Percentiles rank a stretch among this genome's conserved stretches.
Evolutionary conservation across 2,329 filamentous ascomycete species (phyloP).

Genomic region (Boeremia lycopersici): DNA sequence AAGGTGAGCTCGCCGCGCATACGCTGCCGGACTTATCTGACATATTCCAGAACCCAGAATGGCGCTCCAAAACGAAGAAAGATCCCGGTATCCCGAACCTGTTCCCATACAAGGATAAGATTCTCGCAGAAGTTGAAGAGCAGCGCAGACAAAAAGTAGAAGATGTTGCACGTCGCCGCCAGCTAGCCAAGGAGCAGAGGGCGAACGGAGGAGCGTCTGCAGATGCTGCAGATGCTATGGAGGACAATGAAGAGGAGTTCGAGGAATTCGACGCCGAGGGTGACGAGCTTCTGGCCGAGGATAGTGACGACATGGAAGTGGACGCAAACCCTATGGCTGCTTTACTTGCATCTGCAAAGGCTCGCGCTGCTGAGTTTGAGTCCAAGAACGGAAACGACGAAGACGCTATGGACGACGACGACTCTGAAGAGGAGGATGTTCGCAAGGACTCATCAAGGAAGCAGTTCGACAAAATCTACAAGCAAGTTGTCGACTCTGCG

Average conservation of each 20-base stretch:
- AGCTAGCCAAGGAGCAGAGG: conserved; percentile 64
- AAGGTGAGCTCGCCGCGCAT: conserved; percentile 57
- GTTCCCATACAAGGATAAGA: conserved; percentile 96
- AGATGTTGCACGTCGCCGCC: conserved; percentile 69
- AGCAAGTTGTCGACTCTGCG: conserved; percentile 84
- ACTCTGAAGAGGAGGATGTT: conserved; percentile 50
- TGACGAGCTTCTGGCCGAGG: conserved; percentile 55
- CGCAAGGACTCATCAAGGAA: conserved; percentile 72
- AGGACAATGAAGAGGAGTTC: conserved; percentile 44
- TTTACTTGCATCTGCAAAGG: conserved; percentile 81
- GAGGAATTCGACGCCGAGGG: conserved; percentile 57
- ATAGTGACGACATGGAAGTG: conserved; percentile 62
- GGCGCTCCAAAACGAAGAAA: conserved; percentile 94
- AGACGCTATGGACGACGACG: conserved; percentile 63
- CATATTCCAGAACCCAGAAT: conserved; percentile 79
- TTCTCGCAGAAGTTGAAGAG: conserved; percentile 94
- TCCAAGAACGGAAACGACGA: conserved; percentile 65
- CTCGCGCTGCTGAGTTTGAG: conserved; percentile 77
- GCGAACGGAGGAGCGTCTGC: conserved; percentile 43
- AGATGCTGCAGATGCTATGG: conserved; percentile 45
- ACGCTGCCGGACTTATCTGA: conserved; percentile 22
- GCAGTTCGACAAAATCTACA: conserved; percentile 95
- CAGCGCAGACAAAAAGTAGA: conserved; percentile 80
- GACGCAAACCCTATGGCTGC: conserved; percentile 90
- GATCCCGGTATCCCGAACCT: conserved; percentile 97